These are phyloP conservation scores for Diaporthe vaccinii DNA, from an alignment of 2,329 filamentous ascomycete genomes.

Conservation along the genomic window DNA sequence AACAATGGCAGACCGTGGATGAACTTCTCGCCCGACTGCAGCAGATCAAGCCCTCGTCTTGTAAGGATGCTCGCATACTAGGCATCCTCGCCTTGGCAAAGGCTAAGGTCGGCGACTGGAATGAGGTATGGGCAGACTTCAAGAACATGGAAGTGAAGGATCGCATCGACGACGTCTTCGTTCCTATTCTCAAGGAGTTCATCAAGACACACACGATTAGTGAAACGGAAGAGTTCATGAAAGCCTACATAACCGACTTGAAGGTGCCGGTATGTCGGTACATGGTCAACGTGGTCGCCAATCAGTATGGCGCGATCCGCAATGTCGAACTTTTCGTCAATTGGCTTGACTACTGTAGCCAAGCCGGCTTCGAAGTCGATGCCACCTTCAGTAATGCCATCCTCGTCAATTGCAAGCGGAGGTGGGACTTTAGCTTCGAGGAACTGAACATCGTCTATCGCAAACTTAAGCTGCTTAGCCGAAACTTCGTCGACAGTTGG, in stretches of 20 bases:
- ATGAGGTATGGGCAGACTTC: conserved; percentile 53
- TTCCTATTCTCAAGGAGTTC: conserved; percentile 56
- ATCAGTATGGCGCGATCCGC: conserved; percentile 56
- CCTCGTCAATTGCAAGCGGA: conserved; percentile 52
- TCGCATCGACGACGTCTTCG: conserved; percentile 50
- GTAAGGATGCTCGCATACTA: conserved; percentile 51
- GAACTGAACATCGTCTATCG: conserved; percentile 53
- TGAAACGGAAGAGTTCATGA: conserved; percentile 57
- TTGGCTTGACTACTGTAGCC: conserved; percentile 57
- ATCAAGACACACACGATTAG: conserved; percentile 53
- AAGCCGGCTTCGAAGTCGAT: conserved; percentile 53
- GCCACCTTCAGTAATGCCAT: conserved; percentile 56
- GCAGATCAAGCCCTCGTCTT: conserved; percentile 45
- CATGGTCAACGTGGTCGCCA: conserved; percentile 58
- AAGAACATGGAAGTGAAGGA: conserved; percentile 46
- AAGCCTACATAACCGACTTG: conserved; percentile 52
- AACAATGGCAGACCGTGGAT: conserved; percentile 49
- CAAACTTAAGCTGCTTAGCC: conserved; percentile 51
- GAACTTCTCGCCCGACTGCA: conserved; percentile 48
- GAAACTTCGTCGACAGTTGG: conserved; percentile 51
- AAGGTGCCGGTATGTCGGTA: conserved; percentile 52
- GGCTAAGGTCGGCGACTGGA: conserved; percentile 58
- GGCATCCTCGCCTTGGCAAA: conserved; percentile 53
- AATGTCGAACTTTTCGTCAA: conserved; percentile 54
- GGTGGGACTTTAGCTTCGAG: conserved; percentile 54